Evolutionary conservation across 148 eudicot genomes (phyloP).

Genomic region (Chenopodium berlandieri): DNA sequence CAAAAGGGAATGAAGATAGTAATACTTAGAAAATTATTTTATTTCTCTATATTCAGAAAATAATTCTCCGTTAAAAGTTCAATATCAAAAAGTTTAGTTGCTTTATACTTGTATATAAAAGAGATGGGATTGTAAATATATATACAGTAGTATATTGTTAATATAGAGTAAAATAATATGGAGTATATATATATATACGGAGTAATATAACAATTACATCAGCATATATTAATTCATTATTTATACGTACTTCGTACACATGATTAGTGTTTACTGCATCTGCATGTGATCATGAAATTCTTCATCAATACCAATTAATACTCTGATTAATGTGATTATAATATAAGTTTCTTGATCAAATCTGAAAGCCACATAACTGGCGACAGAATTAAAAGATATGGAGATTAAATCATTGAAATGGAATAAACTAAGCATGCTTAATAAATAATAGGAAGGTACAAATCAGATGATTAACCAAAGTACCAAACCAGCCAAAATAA

Average conservation of each 20-base stretch:
- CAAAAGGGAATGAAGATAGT: no score
- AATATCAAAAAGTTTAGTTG: no score
- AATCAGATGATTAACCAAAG: not conserved
- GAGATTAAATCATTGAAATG: conserved; percentile 12
- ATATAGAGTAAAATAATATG: no score
- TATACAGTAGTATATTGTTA: no score
- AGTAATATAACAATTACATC: no score
- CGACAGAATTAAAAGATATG: conserved; percentile 11
- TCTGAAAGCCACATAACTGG: not conserved
- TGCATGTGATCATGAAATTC: conserved; percentile 19
- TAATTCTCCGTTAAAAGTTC: no score
- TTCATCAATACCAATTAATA: conserved; percentile 15
- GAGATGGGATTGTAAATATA: no score
- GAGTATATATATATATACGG: no score
- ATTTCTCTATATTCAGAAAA: no score
- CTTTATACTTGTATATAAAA: no score
- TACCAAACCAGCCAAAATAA: not conserved
- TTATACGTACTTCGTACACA: not conserved
- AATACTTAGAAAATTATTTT: no score
- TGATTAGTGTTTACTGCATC: conserved; percentile 7
- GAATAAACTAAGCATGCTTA: conserved; percentile 17
- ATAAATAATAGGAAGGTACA: conserved; percentile 7
- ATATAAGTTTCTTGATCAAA: conserved; percentile 7
- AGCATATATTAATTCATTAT: no score
- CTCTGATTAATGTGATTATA: not conserved